Base-by-base conservation (phyloP, 345 rosid genomes). In the Eutrema japonicum region DNA sequence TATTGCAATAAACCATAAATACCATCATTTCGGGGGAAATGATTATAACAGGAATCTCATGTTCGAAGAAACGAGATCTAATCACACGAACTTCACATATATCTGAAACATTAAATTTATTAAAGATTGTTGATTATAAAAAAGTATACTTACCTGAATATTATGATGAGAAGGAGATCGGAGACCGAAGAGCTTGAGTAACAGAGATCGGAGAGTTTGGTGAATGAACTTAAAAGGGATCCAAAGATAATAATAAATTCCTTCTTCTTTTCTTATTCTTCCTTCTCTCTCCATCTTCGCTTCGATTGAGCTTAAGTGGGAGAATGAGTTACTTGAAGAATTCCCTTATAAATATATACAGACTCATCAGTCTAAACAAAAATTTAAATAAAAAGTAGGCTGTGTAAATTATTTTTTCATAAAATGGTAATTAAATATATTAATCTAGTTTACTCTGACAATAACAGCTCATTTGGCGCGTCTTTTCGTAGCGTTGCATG, bases 181-280 rank as follows among this genome's bases (percentile, higher is more conserved):
- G 36, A 53, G 7, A 58, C 56, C 64, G 14, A 45, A 69, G 64
- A 70, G 61, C 27, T 77, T 64, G 59, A 82, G 77, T 78, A 74
- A 66, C 76, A 73, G 36, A 67, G 71, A 70, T 36, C 64, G 53
- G 58, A 51, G 45, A 62, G 51, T 53, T 64, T 65, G 33, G 59
- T 48, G 45, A 51, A 50, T 37, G 72, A 42, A 61, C 48, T 10
- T 70, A 47, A 76, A 76, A 22, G 78, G 78, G 35, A 73, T 22
- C 66, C 79, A 59, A n/a, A 78, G 52, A 58, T 50, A 78, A 18
- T 59, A 63, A 11, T 27, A 69, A 55, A 53, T 40, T 47, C 71
- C 68, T 38, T 3, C 53, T 54, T 73, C 14, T 36, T 73, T 11
- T 51, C 26, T 27, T 53, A 35, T 30, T 76, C 45, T 46, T 32